Percentiles rank a stretch among this genome's conserved stretches.
These are phyloP conservation scores for Eucalyptus regnans DNA, from an alignment of 345 rosid species.

Conservation along the genomic window DNA sequence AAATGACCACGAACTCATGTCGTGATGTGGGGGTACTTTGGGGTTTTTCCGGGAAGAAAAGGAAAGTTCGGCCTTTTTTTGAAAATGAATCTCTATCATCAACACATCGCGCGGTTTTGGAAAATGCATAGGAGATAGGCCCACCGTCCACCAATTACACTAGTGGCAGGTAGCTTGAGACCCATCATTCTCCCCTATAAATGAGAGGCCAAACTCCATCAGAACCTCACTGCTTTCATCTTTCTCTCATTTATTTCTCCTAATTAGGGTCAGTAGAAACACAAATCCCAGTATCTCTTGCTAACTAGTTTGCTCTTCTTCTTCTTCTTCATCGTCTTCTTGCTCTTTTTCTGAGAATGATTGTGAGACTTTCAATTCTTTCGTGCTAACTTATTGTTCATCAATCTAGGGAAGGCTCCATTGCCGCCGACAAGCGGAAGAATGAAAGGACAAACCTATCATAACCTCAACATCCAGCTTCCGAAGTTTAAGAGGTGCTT, in stretches of 20 bases:
- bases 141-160: neutral
- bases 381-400: neutral
- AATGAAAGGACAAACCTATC: conserved; percentile 5
- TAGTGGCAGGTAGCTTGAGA: neutral
- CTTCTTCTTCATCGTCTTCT: neutral
- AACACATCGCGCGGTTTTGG: neutral
- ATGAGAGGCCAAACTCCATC: neutral
- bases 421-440: neutral
- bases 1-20: neutral
- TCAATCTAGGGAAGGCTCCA: neutral
- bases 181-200: neutral
- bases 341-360: neutral
- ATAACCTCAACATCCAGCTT: neutral
- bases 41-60: neutral
- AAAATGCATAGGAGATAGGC: neutral
- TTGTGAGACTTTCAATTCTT: neutral
- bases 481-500: neutral
- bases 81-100: neutral
- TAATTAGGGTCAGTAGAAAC: neutral
- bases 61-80: neutral
- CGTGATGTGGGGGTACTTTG: neutral
- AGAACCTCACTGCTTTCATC: neutral
- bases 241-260: neutral
- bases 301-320: neutral
- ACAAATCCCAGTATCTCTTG: neutral